Base-by-base conservation (phyloP, 192 early-diverging fungal genomes). In the Umbelopsis isabellina region DNA sequence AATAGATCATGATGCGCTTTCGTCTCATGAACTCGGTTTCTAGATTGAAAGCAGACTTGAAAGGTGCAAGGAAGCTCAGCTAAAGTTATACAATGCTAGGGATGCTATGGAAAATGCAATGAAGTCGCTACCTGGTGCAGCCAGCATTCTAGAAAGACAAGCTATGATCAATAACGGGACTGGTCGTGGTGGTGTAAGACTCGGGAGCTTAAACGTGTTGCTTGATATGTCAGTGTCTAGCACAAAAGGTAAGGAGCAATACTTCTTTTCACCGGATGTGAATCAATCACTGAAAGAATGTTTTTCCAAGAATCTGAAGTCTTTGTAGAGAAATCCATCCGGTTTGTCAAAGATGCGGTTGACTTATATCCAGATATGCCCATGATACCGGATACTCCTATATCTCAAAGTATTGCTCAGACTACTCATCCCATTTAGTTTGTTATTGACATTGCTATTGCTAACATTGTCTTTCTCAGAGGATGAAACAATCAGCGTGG, bases 51-150 rank as follows among this genome's bases (percentile, higher is more conserved):
- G 20, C 15, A 49, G 70, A 10, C 69, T 75, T 16, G 53, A 66
- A 30, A 23, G 25, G 9, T 52, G 65, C 33, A 25, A 46, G 12
- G 20, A 52, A 66, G 73, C 75, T 22, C 75, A 76, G 37, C 15
- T 27, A 12, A 68, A 68, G 33, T 25, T 76, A n/a, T 76, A 76
- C 33, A 44, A 72, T 46, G 50, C 75, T 61, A 67, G 75, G 15
- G 70, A 76, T 30, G 35, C 44, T 7, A 76, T 76, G 52, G 75
- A 76, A 65, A 68, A 20, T 10, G 75, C 75, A 20, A 76, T 76
- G 75, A 76, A 65, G 46, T 45, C 70, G 8, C 45, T 76, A 20
- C 75, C 75, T 23, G 75, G 75, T 3, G 70, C 75, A n/a, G 33
- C 70, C 4, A 65, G 66, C 4, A 72, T 76, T 46, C 30, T 76